Evolutionary conservation across 1,284 basidiomycete species (phyloP).

Genomic region (Papiliotrema laurentii): DNA sequence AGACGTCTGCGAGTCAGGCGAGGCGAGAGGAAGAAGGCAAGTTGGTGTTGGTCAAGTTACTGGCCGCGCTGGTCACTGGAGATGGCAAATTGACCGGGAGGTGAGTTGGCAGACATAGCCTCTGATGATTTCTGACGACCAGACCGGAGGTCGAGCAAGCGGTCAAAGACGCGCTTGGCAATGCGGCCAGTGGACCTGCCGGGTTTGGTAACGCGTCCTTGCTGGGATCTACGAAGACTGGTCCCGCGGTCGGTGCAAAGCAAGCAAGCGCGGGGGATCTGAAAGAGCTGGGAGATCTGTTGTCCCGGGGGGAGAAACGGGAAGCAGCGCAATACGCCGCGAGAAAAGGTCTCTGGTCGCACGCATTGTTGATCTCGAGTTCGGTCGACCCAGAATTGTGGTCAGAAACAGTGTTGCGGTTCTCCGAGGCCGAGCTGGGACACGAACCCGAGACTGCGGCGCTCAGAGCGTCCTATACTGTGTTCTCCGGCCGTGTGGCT

Average conservation of each 20-base stretch:
- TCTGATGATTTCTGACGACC: neutral
- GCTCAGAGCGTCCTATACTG: slow-evolving; percentile 74
- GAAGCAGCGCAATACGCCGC: slow-evolving; percentile 85
- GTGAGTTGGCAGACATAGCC: slow-evolving; percentile 51
- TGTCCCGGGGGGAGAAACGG: slow-evolving; percentile 76
- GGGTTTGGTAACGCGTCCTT: no score
- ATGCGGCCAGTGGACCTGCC: no score
- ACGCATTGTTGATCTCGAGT: slow-evolving; percentile 92
- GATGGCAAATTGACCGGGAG: slow-evolving; percentile 78
- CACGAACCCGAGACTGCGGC: slow-evolving; percentile 22
- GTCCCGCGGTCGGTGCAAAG: no score
- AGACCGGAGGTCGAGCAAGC: slow-evolving; percentile 1
- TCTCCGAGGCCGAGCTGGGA: slow-evolving; percentile 73
- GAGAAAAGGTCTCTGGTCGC: slow-evolving; percentile 86
- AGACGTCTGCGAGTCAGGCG: slow-evolving; percentile 47
- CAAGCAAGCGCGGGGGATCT: slow-evolving; percentile 54
- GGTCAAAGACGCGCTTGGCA: neutral
- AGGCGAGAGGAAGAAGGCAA: slow-evolving; percentile 69
- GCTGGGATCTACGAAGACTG: no score
- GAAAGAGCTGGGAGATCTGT: slow-evolving; percentile 71
- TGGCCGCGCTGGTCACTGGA: slow-evolving; percentile 76
- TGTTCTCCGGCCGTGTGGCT: slow-evolving; percentile 69
- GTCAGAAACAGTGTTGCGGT: slow-evolving; percentile 84
- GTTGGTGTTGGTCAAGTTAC: slow-evolving; percentile 65
- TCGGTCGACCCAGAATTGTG: slow-evolving; percentile 89